phyloP scores from a whole-genome alignment of 305 asterid species.

The Fraxinus albicans region DNA sequence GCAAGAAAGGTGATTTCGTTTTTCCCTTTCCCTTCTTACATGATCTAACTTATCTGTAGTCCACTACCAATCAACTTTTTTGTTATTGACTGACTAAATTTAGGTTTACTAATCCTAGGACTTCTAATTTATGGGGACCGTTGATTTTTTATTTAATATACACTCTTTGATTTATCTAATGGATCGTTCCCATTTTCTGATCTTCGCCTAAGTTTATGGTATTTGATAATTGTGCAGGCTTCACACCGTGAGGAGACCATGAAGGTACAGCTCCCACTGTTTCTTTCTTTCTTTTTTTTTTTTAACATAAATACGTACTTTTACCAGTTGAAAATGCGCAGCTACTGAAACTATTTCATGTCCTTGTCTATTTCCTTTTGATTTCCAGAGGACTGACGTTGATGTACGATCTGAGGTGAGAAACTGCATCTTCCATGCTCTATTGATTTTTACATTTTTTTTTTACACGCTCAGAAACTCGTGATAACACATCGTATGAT shows the following conservation, averaged over 20 bases:
- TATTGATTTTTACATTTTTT: not conserved
- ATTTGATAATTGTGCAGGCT: constrained; percentile 42
- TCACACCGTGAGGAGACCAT: constrained; percentile 32
- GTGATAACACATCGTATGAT: not conserved
- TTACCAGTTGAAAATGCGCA: constrained; percentile 10
- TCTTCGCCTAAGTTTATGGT: constrained; percentile 12
- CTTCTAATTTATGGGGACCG: not conserved
- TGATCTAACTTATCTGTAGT: not conserved
- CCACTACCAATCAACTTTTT: not conserved
- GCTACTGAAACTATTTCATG: constrained; percentile 4
- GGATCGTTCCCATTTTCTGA: not conserved
- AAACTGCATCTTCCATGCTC: not conserved
- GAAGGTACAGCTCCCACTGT: constrained; percentile 44
- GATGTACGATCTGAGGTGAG: constrained; percentile 68
- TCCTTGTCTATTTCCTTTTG: constrained; percentile 7
- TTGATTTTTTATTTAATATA: not conserved
- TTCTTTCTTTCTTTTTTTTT: not conserved
- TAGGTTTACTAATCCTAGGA: not conserved
- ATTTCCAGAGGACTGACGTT: constrained; percentile 40
- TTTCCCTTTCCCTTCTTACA: not conserved
- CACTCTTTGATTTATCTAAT: not conserved
- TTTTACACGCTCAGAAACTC: not conserved
- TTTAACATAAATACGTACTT: not conserved
- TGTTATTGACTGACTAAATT: not conserved
- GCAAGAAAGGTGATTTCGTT: constrained; percentile 50